phyloP scores from a whole-genome alignment of 106 monocot species.

The Phalaenopsis aphrodite region DNA sequence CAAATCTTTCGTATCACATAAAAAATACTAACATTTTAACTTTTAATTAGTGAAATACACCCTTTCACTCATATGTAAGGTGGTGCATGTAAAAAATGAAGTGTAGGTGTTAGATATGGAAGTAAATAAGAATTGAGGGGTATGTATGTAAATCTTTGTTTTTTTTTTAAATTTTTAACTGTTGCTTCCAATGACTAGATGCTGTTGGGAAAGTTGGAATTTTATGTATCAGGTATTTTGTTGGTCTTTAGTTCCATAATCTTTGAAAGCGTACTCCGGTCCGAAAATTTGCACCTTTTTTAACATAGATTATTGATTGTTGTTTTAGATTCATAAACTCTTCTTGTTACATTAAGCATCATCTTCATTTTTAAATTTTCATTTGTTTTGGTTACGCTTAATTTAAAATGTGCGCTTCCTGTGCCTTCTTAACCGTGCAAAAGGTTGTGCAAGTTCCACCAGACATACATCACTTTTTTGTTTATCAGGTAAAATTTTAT shows the following conservation, averaged over 20 bases:
- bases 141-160: too few relatives aligned
- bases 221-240: neutral
- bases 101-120: too few relatives aligned
- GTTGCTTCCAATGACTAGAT: neutral
- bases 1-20: too few relatives aligned
- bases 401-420: neutral
- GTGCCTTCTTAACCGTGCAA: neutral
- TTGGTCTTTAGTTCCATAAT: neutral
- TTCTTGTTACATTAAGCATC: neutral
- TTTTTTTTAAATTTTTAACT: too few relatives aligned
- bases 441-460: neutral
- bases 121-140: too few relatives aligned
- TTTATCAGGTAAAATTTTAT: neutral
- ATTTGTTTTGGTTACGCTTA: neutral
- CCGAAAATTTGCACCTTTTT: neutral
- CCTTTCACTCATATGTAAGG: too few relatives aligned
- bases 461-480: neutral
- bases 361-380: neutral
- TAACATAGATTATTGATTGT: neutral
- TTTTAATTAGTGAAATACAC: too few relatives aligned
- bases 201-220: neutral
- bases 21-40: too few relatives aligned
- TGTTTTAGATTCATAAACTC: neutral
- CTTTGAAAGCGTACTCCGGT: neutral
- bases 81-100: too few relatives aligned